These are phyloP conservation scores for Stereum hirsutum DNA, from an alignment of 1,284 basidiomycete genomes.

Conservation along the genomic window DNA sequence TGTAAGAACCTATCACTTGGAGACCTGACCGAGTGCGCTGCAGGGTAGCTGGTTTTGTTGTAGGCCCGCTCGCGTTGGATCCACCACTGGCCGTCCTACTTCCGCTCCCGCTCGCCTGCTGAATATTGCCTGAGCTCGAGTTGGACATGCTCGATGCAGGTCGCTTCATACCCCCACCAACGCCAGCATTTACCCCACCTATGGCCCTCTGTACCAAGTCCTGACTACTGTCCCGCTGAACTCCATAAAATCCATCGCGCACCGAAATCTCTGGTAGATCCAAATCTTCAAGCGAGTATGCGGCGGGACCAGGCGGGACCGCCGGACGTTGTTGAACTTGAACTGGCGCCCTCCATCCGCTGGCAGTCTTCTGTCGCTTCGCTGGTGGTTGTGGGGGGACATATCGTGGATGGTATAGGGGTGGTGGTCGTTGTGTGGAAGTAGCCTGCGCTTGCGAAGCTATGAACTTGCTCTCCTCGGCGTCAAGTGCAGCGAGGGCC, in stretches of 20 bases:
- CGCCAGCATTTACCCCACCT: no score
- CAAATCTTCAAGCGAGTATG: slow-evolving; percentile 30
- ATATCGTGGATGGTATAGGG: not conserved
- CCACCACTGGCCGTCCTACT: no score
- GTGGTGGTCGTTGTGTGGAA: slow-evolving; percentile 10
- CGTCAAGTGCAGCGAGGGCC: slow-evolving; percentile 50
- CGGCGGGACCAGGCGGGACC: not conserved
- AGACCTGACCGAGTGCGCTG: no score
- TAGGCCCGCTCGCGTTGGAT: no score
- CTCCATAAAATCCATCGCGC: slow-evolving; percentile 27
- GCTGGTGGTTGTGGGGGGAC: slow-evolving; percentile 12
- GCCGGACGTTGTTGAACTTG: no score
- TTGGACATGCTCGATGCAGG: no score
- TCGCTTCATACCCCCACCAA: no score
- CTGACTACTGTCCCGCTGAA: slow-evolving; percentile 11
- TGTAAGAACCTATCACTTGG: no score
- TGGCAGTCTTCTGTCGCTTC: slow-evolving; percentile 48
- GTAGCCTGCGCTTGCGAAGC: slow-evolving; percentile 17
- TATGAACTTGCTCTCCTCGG: slow-evolving; percentile 43
- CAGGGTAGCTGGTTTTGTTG: no score
- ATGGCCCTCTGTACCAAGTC: no score
- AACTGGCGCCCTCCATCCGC: slow-evolving; percentile 7
- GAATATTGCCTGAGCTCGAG: no score
- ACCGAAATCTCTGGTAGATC: slow-evolving; percentile 53
- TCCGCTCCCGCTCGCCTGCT: no score